These are phyloP conservation scores for Logfia minima DNA, from an alignment of 129 eudicot genomes.

Conservation along the genomic window DNA sequence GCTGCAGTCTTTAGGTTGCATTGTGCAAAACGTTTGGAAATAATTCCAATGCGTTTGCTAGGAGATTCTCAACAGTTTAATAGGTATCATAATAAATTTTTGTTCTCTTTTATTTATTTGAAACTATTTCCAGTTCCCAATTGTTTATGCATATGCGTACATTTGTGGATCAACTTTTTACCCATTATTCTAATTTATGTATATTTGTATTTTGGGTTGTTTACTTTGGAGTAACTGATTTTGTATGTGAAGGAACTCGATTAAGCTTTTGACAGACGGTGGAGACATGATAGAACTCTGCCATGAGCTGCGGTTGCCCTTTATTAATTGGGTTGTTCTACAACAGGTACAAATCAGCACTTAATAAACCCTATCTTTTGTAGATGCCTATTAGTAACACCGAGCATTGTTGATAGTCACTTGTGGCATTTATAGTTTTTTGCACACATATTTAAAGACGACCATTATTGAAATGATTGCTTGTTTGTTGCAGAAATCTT, in stretches of 20 bases:
- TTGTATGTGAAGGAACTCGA: slow-evolving; percentile 54
- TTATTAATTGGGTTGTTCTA: slow-evolving; percentile 70
- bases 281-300: slow-evolving; percentile 93
- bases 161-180: background rate
- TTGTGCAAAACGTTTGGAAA: slow-evolving; percentile 88
- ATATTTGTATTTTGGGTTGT: slow-evolving; percentile 19
- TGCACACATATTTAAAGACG: too few relatives aligned
- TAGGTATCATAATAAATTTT: slow-evolving; percentile 45
- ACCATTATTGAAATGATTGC: too few relatives aligned
- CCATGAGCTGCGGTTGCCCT: slow-evolving; percentile 85
- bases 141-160: background rate
- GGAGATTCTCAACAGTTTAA: slow-evolving; percentile 50
- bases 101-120: background rate
- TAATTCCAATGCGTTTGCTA: slow-evolving; percentile 66
- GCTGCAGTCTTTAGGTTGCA: slow-evolving; percentile 64
- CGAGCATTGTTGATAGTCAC: background rate
- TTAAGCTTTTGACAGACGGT: slow-evolving; percentile 72
- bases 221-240: slow-evolving; percentile 1
- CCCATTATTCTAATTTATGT: background rate
- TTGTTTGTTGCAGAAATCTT: slow-evolving; percentile 64
- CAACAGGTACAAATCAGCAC: slow-evolving; percentile 56
- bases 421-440: too few relatives aligned
- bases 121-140: slow-evolving; percentile 11
- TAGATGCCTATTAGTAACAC: slow-evolving; percentile 5
- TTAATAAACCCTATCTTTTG: slow-evolving; percentile 4